Percentiles rank a stretch among this genome's conserved stretches.
phyloP scores from a whole-genome alignment of 352 stramenopile genomes.

The Stephanocyclus meneghinianus region DNA sequence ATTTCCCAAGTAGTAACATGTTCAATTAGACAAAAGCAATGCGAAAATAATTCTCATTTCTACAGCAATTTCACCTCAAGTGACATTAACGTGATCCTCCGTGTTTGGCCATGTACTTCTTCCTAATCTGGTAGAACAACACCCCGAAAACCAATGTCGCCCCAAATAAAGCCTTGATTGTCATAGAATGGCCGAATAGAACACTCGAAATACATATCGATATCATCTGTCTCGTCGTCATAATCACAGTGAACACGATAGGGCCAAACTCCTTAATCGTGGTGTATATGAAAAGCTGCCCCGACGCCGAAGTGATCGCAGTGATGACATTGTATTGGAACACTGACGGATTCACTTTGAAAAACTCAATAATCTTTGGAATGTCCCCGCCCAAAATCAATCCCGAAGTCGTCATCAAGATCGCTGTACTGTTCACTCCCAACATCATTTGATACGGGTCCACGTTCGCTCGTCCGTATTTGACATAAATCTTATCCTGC shows the following conservation, averaged over 20 bases:
- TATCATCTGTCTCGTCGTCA: constrained; percentile 86
- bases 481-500: constrained; percentile 84
- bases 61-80: neutral
- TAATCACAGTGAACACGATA: constrained; percentile 86
- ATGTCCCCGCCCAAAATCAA: constrained; percentile 81
- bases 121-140: constrained; percentile 84
- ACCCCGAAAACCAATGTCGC: constrained; percentile 79
- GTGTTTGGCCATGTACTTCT: constrained; percentile 63
- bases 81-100: constrained; percentile 1
- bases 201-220: constrained; percentile 83
- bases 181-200: constrained; percentile 80
- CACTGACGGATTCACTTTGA: constrained; percentile 74
- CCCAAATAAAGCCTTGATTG: constrained; percentile 46
- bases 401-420: constrained; percentile 81
- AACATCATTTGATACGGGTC: constrained; percentile 88
- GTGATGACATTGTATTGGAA: constrained; percentile 84
- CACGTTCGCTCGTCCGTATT: constrained; percentile 81
- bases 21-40: neutral
- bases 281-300: constrained; percentile 86
- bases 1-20: neutral
- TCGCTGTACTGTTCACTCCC: constrained; percentile 84
- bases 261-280: constrained; percentile 86
- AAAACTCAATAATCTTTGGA: constrained; percentile 81
- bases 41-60: neutral
- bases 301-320: constrained; percentile 83